Conservation (phyloP, 1,139 yeast genomes). For the Debaryomyces udenii region DNA sequence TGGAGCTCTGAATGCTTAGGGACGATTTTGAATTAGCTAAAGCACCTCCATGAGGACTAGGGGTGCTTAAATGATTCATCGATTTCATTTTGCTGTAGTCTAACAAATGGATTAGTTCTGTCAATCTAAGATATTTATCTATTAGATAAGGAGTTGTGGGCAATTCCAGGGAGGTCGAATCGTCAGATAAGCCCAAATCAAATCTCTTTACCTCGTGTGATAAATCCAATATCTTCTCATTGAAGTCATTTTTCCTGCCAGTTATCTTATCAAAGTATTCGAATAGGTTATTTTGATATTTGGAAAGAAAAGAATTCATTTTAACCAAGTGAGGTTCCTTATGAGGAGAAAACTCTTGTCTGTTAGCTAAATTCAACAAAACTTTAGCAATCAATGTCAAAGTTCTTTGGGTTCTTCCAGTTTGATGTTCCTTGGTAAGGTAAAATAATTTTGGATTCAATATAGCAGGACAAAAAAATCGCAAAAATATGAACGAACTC, state of each 20-base stretch:
- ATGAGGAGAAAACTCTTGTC: conserved; percentile 68
- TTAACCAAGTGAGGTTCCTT: conserved; percentile 81
- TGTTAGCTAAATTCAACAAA: conserved; percentile 75
- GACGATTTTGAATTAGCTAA: conserved; percentile 10
- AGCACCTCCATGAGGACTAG: conserved; percentile 5
- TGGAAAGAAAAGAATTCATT: conserved; percentile 68
- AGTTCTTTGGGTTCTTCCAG: conserved; percentile 73
- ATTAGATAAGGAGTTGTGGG: conserved; percentile 72
- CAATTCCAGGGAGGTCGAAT: conserved; percentile 52
- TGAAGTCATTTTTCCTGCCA: conserved; percentile 67
- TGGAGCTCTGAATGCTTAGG: conserved; percentile 11
- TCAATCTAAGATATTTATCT: conserved; percentile 64
- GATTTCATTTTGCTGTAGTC: conserved; percentile 20
- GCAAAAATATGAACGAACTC: conserved; percentile 78
- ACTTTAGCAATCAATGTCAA: conserved; percentile 83
- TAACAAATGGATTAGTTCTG: conserved; percentile 56
- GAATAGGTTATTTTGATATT: conserved; percentile 58
- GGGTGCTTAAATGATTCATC: background rate
- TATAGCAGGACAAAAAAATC: conserved; percentile 91
- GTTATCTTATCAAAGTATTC: conserved; percentile 77
- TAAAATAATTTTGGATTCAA: conserved; percentile 85
- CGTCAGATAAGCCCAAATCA: conserved; percentile 50
- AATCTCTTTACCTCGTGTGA: conserved; percentile 59
- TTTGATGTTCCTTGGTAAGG: conserved; percentile 69
- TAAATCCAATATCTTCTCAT: conserved; percentile 58